Conservation (phyloP, 1,139 yeast genomes). For the Blastobotrys elegans region DNA sequence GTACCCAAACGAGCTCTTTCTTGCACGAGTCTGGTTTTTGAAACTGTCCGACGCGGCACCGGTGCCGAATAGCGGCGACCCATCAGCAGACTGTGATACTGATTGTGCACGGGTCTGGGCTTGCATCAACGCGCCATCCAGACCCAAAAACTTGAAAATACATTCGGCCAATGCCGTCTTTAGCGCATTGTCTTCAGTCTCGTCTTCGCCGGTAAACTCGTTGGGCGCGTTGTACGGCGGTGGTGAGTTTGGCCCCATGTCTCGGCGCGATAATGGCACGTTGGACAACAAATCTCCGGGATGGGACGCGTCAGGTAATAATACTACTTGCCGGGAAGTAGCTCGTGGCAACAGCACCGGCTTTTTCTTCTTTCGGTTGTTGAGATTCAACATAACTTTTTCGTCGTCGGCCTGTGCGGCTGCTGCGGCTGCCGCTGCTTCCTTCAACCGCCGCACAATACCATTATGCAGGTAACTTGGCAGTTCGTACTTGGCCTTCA, state of each 20-base stretch:
- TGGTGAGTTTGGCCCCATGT: conserved; percentile 16
- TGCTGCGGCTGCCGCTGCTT: conserved; percentile 14
- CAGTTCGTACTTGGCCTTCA: conserved; percentile 43
- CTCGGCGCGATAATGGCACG: conserved; percentile 66
- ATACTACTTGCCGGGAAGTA: conserved; percentile 57
- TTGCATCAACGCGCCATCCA: conserved; percentile 39
- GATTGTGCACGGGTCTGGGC: conserved; percentile 13
- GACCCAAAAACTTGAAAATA: conserved; percentile 67
- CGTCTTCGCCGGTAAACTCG: conserved; percentile 48
- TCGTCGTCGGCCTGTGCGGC: conserved; percentile 11
- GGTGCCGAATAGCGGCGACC: conserved; percentile 12
- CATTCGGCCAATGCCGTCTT: conserved; percentile 70
- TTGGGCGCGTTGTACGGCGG: not conserved
- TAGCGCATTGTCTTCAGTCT: conserved; percentile 68
- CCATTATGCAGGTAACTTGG: conserved; percentile 63
- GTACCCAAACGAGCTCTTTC: conserved; percentile 16
- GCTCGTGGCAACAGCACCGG: conserved; percentile 14
- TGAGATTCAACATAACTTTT: not conserved
- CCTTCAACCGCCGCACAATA: conserved; percentile 44
- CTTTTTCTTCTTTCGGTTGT: conserved; percentile 12
- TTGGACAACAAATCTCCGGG: conserved; percentile 86
- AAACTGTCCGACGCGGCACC: conserved; percentile 12
- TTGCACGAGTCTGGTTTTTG: conserved; percentile 1
- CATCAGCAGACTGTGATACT: conserved; percentile 20
- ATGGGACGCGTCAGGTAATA: conserved; percentile 55